phyloP scores from a whole-genome alignment of 208 protist species.

The Naegleria fowleri region DNA sequence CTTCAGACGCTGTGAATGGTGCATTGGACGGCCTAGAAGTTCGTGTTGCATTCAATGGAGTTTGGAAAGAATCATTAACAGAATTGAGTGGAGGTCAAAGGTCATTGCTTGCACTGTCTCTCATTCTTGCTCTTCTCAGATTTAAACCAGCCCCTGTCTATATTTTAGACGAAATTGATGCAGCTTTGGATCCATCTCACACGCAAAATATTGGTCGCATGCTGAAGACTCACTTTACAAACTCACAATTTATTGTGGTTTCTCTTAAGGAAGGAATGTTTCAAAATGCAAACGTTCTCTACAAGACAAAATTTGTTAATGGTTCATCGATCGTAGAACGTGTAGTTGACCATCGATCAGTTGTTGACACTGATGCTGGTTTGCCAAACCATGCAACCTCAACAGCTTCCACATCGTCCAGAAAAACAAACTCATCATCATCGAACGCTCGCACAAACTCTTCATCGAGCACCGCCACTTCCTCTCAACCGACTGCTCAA shows the following conservation, averaged over 20 bases:
- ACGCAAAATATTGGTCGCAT: slow-evolving; percentile 98
- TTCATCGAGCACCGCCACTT: too few relatives aligned
- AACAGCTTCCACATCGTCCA: too few relatives aligned
- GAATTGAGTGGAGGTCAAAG: slow-evolving; percentile 98
- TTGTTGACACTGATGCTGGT: not conserved
- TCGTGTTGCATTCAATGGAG: slow-evolving; percentile 89
- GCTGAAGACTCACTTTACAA: slow-evolving; percentile 89
- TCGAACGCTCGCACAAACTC: too few relatives aligned
- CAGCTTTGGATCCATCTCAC: slow-evolving; percentile 97
- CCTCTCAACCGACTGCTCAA: too few relatives aligned
- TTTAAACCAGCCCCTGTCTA: slow-evolving; percentile 99
- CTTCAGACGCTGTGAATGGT: slow-evolving; percentile 60
- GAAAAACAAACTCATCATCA: too few relatives aligned
- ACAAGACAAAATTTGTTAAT: slow-evolving; percentile 89
- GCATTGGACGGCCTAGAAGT: slow-evolving; percentile 85
- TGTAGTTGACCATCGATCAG: not conserved
- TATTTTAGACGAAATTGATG: slow-evolving; percentile 99
- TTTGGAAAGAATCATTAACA: slow-evolving; percentile 93
- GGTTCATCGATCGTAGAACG: slow-evolving; percentile 51
- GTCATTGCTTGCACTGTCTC: slow-evolving; percentile 97
- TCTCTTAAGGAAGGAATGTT: slow-evolving; percentile 99
- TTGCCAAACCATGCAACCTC: too few relatives aligned
- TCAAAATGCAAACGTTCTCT: slow-evolving; percentile 98
- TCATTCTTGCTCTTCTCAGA: slow-evolving; percentile 95
- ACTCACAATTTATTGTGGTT: slow-evolving; percentile 99